Evolutionary conservation across 2,329 filamentous ascomycete genomes (phyloP).

Genomic region (Cercospora janseana): DNA sequence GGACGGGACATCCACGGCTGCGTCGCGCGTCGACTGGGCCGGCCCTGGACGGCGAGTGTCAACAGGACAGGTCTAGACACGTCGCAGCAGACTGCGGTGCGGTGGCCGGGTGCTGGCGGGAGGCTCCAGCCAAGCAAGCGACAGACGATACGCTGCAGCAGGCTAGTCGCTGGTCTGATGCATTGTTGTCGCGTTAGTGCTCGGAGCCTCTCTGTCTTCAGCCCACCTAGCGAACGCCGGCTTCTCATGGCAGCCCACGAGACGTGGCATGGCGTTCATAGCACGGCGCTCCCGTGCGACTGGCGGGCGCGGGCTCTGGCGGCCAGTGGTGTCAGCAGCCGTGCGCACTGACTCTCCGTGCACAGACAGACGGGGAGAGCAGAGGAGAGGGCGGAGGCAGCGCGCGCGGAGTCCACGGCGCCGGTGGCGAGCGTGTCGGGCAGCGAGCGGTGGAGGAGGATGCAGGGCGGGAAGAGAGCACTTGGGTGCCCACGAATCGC

Average conservation of each 20-base stretch:
- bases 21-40: no score
- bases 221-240: slow-evolving; percentile 5
- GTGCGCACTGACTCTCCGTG: not conserved
- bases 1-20: not conserved
- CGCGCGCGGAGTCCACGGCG: no score
- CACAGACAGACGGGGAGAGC: not conserved
- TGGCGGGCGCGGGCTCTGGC: not conserved
- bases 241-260: slow-evolving; percentile 1
- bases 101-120: not conserved
- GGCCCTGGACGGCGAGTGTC: no score
- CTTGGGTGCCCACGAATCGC: not conserved
- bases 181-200: not conserved
- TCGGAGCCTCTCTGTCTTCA: no score
- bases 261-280: not conserved
- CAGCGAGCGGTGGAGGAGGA: no score
- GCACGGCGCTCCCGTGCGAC: not conserved
- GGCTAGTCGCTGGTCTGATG: not conserved
- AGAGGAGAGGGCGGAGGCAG: not conserved
- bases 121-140: not conserved
- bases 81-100: not conserved
- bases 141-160: not conserved
- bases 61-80: not conserved
- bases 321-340: not conserved
- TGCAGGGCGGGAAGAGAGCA: no score
- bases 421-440: no score